These are phyloP conservation scores for Pestalotiopsis sp. DNA, from an alignment of 2,329 filamentous ascomycete genomes.

Conservation along the genomic window DNA sequence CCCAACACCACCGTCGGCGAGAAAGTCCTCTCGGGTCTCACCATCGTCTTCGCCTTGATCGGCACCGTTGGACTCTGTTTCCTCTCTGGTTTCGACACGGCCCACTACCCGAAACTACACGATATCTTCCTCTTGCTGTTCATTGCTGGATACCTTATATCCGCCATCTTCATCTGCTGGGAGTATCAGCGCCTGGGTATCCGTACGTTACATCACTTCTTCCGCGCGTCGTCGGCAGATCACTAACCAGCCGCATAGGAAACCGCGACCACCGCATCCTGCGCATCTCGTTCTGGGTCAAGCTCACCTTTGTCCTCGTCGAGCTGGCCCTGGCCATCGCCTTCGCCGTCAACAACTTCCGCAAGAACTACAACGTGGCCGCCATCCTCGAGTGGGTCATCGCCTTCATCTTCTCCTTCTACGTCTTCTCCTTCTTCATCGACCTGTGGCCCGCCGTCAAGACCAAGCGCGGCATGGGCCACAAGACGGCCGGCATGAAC, in stretches of 20 bases:
- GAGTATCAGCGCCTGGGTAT: conserved; percentile 87
- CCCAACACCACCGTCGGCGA: conserved; percentile 68
- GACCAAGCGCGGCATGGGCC: conserved; percentile 39
- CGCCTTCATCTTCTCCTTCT: conserved; percentile 84
- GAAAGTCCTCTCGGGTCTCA: conserved; percentile 62
- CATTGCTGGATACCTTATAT: conserved; percentile 82
- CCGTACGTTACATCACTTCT: conserved; percentile 45
- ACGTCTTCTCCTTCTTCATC: conserved; percentile 83
- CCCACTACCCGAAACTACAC: conserved; percentile 68
- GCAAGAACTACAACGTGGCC: conserved; percentile 60
- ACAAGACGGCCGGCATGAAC: conserved; percentile 24
- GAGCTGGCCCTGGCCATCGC: conserved; percentile 74
- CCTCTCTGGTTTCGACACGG: conserved; percentile 83
- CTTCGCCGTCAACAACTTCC: conserved; percentile 65
- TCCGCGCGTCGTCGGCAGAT: neutral
- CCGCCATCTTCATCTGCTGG: conserved; percentile 84
- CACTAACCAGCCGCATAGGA: conserved; percentile 39
- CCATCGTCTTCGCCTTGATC: conserved; percentile 69
- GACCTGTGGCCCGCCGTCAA: conserved; percentile 81
- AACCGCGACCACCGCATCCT: conserved; percentile 78
- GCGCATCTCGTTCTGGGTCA: conserved; percentile 81
- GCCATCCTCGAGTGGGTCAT: conserved; percentile 82
- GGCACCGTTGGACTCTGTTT: conserved; percentile 82
- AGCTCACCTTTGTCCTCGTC: conserved; percentile 80
- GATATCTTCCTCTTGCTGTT: conserved; percentile 80